A percentile compares a stretch with the other conserved stretches of the same genome.
Evolutionary conservation across 2,329 filamentous ascomycete genomes (phyloP).

Genomic region (Sporothrix curviconia): DNA sequence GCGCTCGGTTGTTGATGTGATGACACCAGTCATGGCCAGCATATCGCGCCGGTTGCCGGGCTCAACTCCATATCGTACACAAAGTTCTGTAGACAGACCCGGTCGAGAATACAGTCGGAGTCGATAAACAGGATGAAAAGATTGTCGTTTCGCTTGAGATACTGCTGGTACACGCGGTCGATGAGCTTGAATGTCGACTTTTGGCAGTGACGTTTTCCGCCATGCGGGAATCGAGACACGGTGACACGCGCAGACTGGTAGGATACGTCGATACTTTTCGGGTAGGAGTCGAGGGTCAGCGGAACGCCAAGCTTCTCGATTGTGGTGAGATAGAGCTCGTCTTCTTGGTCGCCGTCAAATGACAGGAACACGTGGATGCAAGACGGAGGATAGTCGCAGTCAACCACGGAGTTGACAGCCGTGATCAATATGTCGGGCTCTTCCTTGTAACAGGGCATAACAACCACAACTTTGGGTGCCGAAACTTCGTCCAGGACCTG

Average conservation of each 20-base stretch:
- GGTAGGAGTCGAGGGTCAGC: conserved; percentile 67
- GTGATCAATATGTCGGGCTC: conserved; percentile 75
- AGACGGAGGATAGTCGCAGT: conserved; percentile 85
- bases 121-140: conserved; percentile 96
- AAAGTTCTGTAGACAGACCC: conserved; percentile 90
- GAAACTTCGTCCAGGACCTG: conserved; percentile 75
- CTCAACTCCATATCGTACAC: conserved; percentile 98
- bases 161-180: conserved; percentile 83
- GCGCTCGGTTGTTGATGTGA: conserved; percentile 85
- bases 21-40: conserved; percentile 96
- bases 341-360: conserved; percentile 84
- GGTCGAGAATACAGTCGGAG: conserved; percentile 90
- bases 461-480: conserved; percentile 88
- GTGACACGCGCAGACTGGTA: conserved; percentile 82
- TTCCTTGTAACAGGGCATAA: conserved; percentile 97
- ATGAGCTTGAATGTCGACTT: conserved; percentile 90
- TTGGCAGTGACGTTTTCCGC: conserved; percentile 89
- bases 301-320: conserved; percentile 80
- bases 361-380: conserved; percentile 94
- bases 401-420: conserved; percentile 84
- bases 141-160: conserved; percentile 81
- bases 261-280: conserved; percentile 81
- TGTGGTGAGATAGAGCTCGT: conserved; percentile 82
- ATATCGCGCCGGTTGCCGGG: conserved; percentile 87
- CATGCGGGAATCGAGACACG: conserved; percentile 84